Evolutionary conservation across 768 basidiomycete genomes (phyloP).

Genomic region (Neoboletus magnificus): DNA sequence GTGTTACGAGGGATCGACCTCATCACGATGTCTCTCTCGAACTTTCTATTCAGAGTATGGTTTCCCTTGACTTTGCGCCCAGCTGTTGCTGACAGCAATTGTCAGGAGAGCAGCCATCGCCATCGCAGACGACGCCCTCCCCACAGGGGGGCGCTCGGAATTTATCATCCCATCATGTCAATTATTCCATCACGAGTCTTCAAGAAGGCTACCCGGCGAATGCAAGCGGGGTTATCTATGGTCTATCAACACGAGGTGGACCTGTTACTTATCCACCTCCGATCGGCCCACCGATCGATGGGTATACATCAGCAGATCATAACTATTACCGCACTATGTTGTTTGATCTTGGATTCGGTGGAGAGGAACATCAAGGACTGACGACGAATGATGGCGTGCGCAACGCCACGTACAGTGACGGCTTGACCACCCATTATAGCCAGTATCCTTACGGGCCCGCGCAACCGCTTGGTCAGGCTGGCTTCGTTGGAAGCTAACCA

Average conservation of each 20-base stretch:
- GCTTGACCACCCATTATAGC: conserved; percentile 33
- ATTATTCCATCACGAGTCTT: conserved; percentile 15
- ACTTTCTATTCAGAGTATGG: conserved; percentile 52
- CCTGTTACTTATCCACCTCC: conserved; percentile 24
- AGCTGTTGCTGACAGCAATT: conserved; percentile 7
- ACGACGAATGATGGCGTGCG: conserved; percentile 24
- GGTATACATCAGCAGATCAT: conserved; percentile 48
- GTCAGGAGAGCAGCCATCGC: conserved; percentile 20
- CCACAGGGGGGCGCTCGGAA: conserved; percentile 16
- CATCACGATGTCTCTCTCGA: conserved; percentile 48
- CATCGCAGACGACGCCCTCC: conserved; percentile 25
- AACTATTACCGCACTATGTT: conserved; percentile 77
- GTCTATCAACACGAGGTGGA: conserved; percentile 11
- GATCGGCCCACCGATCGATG: conserved; percentile 31
- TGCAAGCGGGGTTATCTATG: conserved; percentile 12
- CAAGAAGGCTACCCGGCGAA: conserved; percentile 21
- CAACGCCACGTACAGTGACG: conserved; percentile 30
- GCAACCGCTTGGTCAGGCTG: conserved; percentile 22
- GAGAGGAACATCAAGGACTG: conserved; percentile 27
- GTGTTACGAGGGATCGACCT: conserved; percentile 36
- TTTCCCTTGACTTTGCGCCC: not conserved
- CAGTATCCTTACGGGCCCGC: conserved; percentile 32
- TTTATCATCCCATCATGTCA: conserved; percentile 8
- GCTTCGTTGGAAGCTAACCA: conserved; percentile 21
- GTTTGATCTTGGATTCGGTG: conserved; percentile 67